Percentiles rank a stretch among this genome's conserved stretches.
Conservation (phyloP, 1,284 basidiomycete species). For the Rhodotorula sp. region DNA sequence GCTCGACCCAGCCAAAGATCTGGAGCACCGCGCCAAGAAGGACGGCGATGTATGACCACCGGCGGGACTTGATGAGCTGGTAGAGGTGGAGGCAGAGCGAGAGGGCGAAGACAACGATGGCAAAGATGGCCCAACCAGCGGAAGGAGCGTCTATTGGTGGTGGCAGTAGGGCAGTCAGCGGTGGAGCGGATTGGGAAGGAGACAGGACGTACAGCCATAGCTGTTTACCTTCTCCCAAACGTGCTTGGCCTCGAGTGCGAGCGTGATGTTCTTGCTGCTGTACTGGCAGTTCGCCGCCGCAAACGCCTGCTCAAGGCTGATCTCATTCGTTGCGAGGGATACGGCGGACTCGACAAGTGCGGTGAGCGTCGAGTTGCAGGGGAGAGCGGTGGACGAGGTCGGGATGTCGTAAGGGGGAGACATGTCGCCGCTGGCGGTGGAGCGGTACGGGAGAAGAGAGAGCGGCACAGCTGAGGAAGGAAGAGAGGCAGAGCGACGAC, state of each 20-base stretch:
- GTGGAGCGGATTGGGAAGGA: background rate
- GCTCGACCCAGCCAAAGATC: background rate
- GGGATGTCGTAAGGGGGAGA: background rate
- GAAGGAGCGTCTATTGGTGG: slow-evolving; percentile 4
- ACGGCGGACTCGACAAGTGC: background rate
- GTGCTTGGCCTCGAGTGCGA: background rate
- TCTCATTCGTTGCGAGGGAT: background rate
- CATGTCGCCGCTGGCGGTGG: background rate
- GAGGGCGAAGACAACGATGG: background rate
- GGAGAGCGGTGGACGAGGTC: background rate
- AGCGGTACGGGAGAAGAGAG: too few species aligned
- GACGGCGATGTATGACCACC: slow-evolving; percentile 7
- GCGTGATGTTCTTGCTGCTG: background rate
- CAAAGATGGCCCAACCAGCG: background rate
- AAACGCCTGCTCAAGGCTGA: background rate
- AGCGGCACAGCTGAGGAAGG: too few species aligned
- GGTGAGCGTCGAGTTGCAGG: slow-evolving; percentile 8
- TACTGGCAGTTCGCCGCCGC: slow-evolving; percentile 3
- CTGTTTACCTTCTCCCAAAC: background rate
- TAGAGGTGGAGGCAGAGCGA: slow-evolving; percentile 1
- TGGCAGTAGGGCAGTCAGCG: background rate
- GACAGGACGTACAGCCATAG: background rate
- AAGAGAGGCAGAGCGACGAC: too few species aligned
- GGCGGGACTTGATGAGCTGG: slow-evolving; percentile 4
- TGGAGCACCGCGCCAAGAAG: background rate